Evolutionary conservation across 192 early-diverging fungal species (phyloP).

Genomic region (Podila clonocystis): DNA sequence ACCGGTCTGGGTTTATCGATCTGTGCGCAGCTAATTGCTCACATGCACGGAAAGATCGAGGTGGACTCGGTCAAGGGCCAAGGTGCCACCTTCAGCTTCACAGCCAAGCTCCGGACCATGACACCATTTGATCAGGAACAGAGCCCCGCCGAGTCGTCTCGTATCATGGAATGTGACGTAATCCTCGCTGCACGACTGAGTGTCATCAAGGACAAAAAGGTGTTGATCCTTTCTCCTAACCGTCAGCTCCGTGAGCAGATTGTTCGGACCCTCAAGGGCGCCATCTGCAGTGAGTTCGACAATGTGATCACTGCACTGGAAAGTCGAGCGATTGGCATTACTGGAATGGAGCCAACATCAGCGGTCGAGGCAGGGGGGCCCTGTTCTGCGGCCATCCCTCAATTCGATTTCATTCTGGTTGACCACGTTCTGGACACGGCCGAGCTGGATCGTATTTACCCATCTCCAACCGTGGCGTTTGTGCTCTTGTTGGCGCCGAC

Average conservation of each 20-base stretch:
- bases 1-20: slow-evolving; percentile 60
- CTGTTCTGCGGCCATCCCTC: background rate
- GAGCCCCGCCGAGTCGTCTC: slow-evolving; percentile 18
- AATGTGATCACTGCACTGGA: slow-evolving; percentile 17
- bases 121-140: slow-evolving; percentile 29
- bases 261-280: background rate
- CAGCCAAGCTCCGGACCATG: slow-evolving; percentile 27
- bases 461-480: slow-evolving; percentile 19
- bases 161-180: slow-evolving; percentile 12
- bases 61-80: slow-evolving; percentile 50
- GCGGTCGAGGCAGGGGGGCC: too few relatives aligned
- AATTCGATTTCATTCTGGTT: slow-evolving; percentile 33
- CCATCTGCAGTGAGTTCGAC: slow-evolving; percentile 16
- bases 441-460: slow-evolving; percentile 32
- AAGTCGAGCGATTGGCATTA: slow-evolving; percentile 16
- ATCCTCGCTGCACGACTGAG: slow-evolving; percentile 8
- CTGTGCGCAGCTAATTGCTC: slow-evolving; percentile 51
- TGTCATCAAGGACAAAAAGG: slow-evolving; percentile 9
- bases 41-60: slow-evolving; percentile 53
- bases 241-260: slow-evolving; percentile 24
- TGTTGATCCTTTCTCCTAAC: slow-evolving; percentile 38
- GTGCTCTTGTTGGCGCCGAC: slow-evolving; percentile 30
- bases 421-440: slow-evolving; percentile 41
- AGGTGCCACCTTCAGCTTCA: slow-evolving; percentile 54
- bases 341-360: background rate